phyloP scores from a whole-genome alignment of 805 yeast species.

The Yarrowia keelungensis region DNA sequence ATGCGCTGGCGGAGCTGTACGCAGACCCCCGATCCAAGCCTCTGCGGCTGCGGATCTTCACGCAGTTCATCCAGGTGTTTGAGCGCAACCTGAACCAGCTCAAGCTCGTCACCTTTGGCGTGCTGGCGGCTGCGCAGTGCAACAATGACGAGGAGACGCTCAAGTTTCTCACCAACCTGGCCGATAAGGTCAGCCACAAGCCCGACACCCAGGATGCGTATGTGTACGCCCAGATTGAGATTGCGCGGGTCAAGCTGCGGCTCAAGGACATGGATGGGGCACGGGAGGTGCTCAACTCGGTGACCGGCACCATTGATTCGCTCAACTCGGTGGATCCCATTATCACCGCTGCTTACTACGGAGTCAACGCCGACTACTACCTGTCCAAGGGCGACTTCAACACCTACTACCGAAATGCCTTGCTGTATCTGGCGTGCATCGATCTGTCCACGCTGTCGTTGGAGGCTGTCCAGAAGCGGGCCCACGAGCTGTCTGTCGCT shows the following conservation, averaged over 20 bases:
- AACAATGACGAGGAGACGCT: constrained; percentile 58
- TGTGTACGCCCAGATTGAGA: constrained; percentile 68
- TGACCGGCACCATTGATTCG: constrained; percentile 63
- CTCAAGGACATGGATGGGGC: constrained; percentile 65
- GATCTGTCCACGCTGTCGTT: constrained; percentile 54
- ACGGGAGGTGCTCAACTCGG: constrained; percentile 68
- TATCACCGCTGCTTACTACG: constrained; percentile 83
- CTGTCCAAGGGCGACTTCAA: constrained; percentile 81
- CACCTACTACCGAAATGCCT: constrained; percentile 76
- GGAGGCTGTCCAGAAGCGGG: constrained; percentile 58
- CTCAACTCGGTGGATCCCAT: constrained; percentile 63
- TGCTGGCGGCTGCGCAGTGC: constrained; percentile 58
- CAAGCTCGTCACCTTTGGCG: constrained; percentile 76
- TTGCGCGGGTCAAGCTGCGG: constrained; percentile 71
- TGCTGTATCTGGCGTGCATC: constrained; percentile 82
- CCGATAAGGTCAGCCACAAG: constrained; percentile 55
- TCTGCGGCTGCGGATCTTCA: constrained; percentile 70
- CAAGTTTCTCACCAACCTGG: constrained; percentile 55
- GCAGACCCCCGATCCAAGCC: constrained; percentile 58
- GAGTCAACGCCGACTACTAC: constrained; percentile 77
- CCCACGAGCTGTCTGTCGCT: constrained; percentile 80
- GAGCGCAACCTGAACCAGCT: constrained; percentile 77
- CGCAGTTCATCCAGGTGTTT: constrained; percentile 71
- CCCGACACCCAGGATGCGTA: constrained; percentile 57
- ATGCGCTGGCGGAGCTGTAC: constrained; percentile 67